Percentiles rank a stretch among this genome's conserved stretches.
phyloP scores from a whole-genome alignment of 495 filamentous ascomycete species.

The Chaetomium fimeti region DNA sequence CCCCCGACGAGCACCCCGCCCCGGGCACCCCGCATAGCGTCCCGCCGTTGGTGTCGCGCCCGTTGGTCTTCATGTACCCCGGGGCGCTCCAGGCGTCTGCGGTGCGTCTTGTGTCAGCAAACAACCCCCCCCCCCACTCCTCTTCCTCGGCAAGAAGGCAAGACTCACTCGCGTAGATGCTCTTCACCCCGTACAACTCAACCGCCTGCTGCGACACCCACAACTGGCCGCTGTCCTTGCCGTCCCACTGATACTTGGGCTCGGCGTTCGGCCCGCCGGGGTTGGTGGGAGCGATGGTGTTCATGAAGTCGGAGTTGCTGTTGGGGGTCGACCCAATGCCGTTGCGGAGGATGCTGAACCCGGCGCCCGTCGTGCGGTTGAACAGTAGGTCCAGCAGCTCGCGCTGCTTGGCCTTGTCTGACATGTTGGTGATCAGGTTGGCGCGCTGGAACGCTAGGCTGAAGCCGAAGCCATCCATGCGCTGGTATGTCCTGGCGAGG shows the following conservation, averaged over 20 bases:
- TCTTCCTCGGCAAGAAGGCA: too few relatives aligned
- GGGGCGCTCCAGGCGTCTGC: constrained; percentile 45
- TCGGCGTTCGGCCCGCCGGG: constrained; percentile 43
- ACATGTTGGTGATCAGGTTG: constrained; percentile 52
- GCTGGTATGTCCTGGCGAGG: constrained; percentile 44
- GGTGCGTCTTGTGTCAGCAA: too few relatives aligned
- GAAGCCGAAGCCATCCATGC: constrained; percentile 54
- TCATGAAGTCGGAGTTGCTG: constrained; percentile 47
- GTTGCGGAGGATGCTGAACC: constrained; percentile 56
- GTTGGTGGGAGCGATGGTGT: constrained; percentile 48
- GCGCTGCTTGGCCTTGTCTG: constrained; percentile 45
- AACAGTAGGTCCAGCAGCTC: constrained; percentile 53
- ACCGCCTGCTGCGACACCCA: constrained; percentile 53
- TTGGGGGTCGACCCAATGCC: constrained; percentile 54
- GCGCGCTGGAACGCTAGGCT: constrained; percentile 56
- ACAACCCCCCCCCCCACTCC: too few relatives aligned
- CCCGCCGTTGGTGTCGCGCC: constrained; percentile 52
- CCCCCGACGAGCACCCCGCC: constrained; percentile 46
- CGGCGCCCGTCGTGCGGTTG: constrained; percentile 51
- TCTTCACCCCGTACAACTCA: constrained; percentile 45
- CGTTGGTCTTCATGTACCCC: constrained; percentile 57
- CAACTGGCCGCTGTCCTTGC: constrained; percentile 54
- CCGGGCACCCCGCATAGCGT: constrained; percentile 53
- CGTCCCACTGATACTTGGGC: constrained; percentile 52
- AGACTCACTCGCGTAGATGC: constrained; percentile 51